These are phyloP conservation scores for Grosmannia huntii DNA, from an alignment of 2,329 filamentous ascomycete genomes.

Conservation along the genomic window DNA sequence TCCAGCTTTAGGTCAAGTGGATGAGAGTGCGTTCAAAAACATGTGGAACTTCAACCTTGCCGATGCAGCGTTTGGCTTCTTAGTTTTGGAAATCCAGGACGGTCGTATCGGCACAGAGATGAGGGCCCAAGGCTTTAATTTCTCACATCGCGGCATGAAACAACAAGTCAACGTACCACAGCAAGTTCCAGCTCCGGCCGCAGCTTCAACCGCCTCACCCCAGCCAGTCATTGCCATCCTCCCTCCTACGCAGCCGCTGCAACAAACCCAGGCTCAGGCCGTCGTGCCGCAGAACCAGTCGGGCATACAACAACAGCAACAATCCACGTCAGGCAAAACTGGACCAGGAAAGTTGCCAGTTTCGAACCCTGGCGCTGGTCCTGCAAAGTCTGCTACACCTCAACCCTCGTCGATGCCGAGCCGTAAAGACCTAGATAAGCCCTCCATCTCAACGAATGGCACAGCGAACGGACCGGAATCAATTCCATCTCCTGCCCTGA, in stretches of 20 bases:
- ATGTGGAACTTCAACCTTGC: conserved; percentile 99
- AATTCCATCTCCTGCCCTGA: conserved; percentile 44
- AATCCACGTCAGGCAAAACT: not conserved
- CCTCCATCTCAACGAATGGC: conserved; percentile 36
- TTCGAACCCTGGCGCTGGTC: conserved; percentile 18
- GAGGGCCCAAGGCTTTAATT: conserved; percentile 98
- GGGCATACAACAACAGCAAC: conserved; percentile 20
- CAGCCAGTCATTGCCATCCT: conserved; percentile 16
- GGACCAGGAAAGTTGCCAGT: conserved; percentile 25
- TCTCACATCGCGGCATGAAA: conserved; percentile 87
- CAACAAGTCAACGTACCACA: conserved; percentile 33
- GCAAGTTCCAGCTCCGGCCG: conserved; percentile 22
- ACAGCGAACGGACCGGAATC: conserved; percentile 38
- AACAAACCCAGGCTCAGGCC: not conserved
- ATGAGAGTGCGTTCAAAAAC: conserved; percentile 99
- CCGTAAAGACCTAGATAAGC: conserved; percentile 48
- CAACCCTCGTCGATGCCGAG: conserved; percentile 31
- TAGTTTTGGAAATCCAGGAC: conserved; percentile 89
- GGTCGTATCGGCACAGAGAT: conserved; percentile 97
- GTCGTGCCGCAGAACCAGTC: conserved; percentile 21
- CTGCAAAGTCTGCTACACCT: conserved; percentile 29
- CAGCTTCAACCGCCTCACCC: conserved; percentile 19
- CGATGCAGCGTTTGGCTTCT: conserved; percentile 91
- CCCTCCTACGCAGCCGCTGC: conserved; percentile 3
- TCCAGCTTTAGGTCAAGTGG: conserved; percentile 70